These are phyloP conservation scores for Fusarium succisae DNA, from an alignment of 2,329 filamentous ascomycete species.

Conservation along the genomic window DNA sequence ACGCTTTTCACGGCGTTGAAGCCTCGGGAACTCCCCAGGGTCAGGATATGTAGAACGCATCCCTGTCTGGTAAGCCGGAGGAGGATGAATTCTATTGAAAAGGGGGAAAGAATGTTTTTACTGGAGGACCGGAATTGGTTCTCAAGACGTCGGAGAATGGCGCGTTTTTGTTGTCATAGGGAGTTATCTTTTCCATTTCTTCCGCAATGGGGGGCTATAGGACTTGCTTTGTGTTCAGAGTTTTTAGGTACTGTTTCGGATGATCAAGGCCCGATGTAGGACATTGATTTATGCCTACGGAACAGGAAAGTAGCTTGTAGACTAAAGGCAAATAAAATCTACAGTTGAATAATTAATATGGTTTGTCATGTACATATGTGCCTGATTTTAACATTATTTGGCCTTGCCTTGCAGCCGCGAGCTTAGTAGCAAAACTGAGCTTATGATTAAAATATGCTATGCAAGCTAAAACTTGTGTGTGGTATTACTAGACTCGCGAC, in stretches of 20 bases:
- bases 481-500: not conserved
- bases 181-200: conserved; percentile 15
- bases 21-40: conserved; percentile 49
- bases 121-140: conserved; percentile 13
- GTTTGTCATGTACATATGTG: not conserved
- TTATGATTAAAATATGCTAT: not conserved
- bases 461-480: not conserved
- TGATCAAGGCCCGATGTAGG: not conserved
- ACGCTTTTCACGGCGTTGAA: conserved; percentile 77
- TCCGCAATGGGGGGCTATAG: conserved; percentile 10
- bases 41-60: conserved; percentile 46
- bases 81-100: not conserved
- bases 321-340: conserved; percentile 6
- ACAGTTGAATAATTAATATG: conserved; percentile 1
- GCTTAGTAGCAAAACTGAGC: not conserved
- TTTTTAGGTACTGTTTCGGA: conserved; percentile 12
- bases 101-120: not conserved
- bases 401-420: not conserved
- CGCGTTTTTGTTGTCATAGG: conserved; percentile 28
- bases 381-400: not conserved
- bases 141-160: conserved; percentile 42
- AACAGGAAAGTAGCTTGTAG: conserved; percentile 11
- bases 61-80: not conserved
- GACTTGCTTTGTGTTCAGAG: conserved; percentile 24
- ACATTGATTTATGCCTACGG: not conserved